Base-by-base conservation (phyloP, 352 stramenopile genomes). In the Phytophthora kernoviae region DNA sequence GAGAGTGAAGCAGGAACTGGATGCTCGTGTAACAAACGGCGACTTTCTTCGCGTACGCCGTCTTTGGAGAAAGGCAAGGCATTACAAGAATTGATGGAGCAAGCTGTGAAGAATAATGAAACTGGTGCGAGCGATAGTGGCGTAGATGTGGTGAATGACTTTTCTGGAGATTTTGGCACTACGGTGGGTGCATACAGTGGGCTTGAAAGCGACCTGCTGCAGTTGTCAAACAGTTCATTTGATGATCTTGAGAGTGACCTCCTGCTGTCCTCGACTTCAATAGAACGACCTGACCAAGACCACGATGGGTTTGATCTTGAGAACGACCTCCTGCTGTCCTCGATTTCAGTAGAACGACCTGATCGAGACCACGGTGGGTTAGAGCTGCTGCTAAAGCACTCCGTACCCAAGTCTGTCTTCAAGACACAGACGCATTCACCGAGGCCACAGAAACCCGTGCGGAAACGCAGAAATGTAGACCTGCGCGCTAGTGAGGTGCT, bases 21-120 rank as follows among this genome's bases (percentile, higher is more conserved):
- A 47, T 11, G 26, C 5, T 27, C 39, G 11, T 26, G 24, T 20
- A 14, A 24, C 9, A 26, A 56, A 15, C 15, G 40, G 27, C 9
- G 47, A 64, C 36, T 53, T 41, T 9, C 54, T 51, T 24, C 46
- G 69, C 0, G 65, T 79, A 34, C 67, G 56, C 17, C n/a, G 59
- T 6, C 43, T 84, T 34, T 86, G 45, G 54, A 66, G 18, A 84
- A 83, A 54, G 77, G 77, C 5, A 80, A 80, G 36, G 59, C 62
- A 5, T 44, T 86, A 33, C 62, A 80, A 26, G 27, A 65, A n/a
- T 83, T 61, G 7, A 86, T 86, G 77, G 74, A 79, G 33, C 52
- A 34, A 53, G 75, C 72, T 49, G 54, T 74, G 20, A 54, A 48
- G 12, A 55, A 64, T 1, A 49, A 56, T 5, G 32, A 58, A 34